Evolutionary conservation across 148 eudicot genomes (phyloP).

Genomic region (Camellia sinensis): DNA sequence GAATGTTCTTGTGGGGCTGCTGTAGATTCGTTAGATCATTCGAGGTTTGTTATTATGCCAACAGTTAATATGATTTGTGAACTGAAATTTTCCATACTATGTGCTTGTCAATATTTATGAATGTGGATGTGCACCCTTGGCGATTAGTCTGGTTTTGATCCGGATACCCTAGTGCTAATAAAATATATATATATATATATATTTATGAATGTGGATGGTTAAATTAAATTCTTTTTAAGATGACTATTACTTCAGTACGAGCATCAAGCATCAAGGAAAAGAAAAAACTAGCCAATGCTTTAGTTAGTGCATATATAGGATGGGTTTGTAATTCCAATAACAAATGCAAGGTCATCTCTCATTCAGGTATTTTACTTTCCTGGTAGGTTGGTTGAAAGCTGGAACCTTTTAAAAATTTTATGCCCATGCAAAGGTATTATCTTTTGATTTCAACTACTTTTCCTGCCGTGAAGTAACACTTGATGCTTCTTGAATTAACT

Average conservation of each 20-base stretch:
- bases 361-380: not conserved
- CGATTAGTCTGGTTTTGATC: no score
- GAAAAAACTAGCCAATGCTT: no score
- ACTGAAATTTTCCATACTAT: not conserved
- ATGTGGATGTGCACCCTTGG: not conserved
- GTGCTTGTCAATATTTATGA: not conserved
- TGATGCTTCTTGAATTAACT: conserved; percentile 6
- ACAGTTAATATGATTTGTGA: not conserved
- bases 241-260: conserved; percentile 2
- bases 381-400: conserved; percentile 47
- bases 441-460: conserved; percentile 4
- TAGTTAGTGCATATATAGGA: no score
- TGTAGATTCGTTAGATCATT: conserved; percentile 9
- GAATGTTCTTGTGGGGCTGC: conserved; percentile 68
- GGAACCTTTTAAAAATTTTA: conserved; percentile 64
- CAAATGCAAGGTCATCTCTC: not conserved
- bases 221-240: not conserved
- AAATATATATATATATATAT: no score
- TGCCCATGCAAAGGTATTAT: conserved; percentile 76
- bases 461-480: not conserved
- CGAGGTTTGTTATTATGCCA: conserved; percentile 31
- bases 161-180: no score
- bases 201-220: not conserved
- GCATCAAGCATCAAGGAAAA: not conserved
- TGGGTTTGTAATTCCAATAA: not conserved